Conservation (phyloP, 306 rosid species). For the Fragaria vesca region DNA sequence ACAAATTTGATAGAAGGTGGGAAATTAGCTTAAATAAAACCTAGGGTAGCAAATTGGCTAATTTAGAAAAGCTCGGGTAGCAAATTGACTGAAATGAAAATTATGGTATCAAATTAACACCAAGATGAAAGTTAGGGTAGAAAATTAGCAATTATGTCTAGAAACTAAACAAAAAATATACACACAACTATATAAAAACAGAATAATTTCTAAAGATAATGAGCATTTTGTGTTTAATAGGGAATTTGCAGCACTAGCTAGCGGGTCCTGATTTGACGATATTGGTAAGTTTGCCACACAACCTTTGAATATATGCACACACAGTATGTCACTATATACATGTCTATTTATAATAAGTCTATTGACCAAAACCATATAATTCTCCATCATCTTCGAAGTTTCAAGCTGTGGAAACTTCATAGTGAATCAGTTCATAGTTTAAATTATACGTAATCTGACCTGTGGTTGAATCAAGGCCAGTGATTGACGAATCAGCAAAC, state of each 20-base stretch:
- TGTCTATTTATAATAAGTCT: not conserved
- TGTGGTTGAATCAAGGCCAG: not conserved
- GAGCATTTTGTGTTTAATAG: not conserved
- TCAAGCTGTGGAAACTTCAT: not conserved
- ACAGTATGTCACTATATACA: not conserved
- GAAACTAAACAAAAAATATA: too few relatives aligned
- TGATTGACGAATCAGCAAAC: not conserved
- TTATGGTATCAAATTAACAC: too few relatives aligned
- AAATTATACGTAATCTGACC: slow-evolving; percentile 5
- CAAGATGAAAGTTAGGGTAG: too few relatives aligned
- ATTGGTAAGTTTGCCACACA: not conserved
- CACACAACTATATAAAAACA: not conserved
- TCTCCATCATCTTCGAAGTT: not conserved
- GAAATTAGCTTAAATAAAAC: too few relatives aligned
- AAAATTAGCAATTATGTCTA: too few relatives aligned
- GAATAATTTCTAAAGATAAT: not conserved
- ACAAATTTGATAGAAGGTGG: too few relatives aligned
- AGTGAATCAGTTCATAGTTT: not conserved
- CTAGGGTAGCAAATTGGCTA: too few relatives aligned
- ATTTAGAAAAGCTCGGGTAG: too few relatives aligned
- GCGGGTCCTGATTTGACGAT: not conserved
- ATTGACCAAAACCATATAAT: not conserved
- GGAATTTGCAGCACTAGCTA: not conserved
- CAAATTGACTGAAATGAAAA: too few relatives aligned
- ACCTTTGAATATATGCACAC: not conserved